Evolutionary conservation across 192 early-diverging fungal genomes (phyloP).

Genomic region (Haplosporangium gracile): DNA sequence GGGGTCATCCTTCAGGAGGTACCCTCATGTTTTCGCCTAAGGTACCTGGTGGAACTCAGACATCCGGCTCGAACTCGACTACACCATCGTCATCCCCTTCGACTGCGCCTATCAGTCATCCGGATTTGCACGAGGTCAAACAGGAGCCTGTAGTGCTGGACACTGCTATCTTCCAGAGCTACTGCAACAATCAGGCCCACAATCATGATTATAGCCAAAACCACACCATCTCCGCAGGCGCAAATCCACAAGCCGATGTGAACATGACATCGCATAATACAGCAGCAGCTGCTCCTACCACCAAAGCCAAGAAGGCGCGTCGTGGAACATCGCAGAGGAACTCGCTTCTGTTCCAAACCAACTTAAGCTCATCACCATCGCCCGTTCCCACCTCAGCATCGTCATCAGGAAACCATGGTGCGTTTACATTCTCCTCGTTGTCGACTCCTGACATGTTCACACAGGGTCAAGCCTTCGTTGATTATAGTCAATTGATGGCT

Average conservation of each 20-base stretch:
- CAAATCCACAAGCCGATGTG: neutral
- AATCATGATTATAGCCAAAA: neutral
- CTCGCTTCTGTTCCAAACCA: constrained; percentile 18
- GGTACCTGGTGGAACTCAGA: constrained; percentile 5
- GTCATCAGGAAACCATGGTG: neutral
- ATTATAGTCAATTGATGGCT: constrained; percentile 14
- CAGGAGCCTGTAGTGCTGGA: constrained; percentile 23
- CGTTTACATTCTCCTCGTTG: constrained; percentile 41
- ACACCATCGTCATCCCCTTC: constrained; percentile 47
- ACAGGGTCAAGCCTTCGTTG: constrained; percentile 46
- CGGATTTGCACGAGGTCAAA: constrained; percentile 38
- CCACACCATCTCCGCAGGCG: neutral
- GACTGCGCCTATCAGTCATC: constrained; percentile 25
- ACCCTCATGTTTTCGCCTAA: constrained; percentile 51
- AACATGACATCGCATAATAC: neutral
- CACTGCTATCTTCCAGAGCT: neutral
- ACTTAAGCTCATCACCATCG: neutral
- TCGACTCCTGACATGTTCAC: constrained; percentile 53
- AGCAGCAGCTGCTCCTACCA: neutral
- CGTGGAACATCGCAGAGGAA: constrained; percentile 16
- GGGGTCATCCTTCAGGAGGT: constrained; percentile 46
- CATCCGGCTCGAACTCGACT: constrained; percentile 21
- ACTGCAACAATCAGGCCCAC: neutral
- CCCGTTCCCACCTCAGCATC: neutral
- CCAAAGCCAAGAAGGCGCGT: constrained; percentile 29